These are phyloP conservation scores for Striga asiatica DNA, from an alignment of 257 asterid species.

Conservation along the genomic window DNA sequence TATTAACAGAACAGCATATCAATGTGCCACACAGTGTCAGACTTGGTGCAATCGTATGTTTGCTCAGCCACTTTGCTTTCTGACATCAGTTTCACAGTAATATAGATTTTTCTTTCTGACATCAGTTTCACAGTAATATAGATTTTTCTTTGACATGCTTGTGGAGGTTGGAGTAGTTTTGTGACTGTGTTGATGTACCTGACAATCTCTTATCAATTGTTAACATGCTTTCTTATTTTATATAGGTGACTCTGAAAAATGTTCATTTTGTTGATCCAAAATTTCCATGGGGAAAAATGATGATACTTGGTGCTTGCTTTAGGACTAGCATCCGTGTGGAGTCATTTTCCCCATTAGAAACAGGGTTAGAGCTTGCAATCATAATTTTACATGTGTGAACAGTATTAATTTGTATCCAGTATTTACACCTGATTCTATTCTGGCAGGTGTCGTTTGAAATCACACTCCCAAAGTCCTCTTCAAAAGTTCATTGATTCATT, in stretches of 20 bases:
- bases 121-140: too few species aligned
- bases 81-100: slow-evolving; percentile 9
- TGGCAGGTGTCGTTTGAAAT: slow-evolving; percentile 49
- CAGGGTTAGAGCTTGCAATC: slow-evolving; percentile 41
- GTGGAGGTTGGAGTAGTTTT: too few species aligned
- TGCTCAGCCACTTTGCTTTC: background rate
- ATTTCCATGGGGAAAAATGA: slow-evolving; percentile 63
- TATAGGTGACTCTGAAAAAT: slow-evolving; percentile 62
- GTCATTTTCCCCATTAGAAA: slow-evolving; percentile 72
- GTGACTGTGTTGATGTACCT: too few species aligned
- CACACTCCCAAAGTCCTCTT: slow-evolving; percentile 42
- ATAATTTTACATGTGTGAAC: background rate
- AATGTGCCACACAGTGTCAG: slow-evolving; percentile 68
- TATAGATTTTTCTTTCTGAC: too few species aligned
- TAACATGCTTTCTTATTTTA: too few species aligned
- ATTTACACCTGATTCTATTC: slow-evolving; percentile 11
- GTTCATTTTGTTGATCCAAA: slow-evolving; percentile 70
- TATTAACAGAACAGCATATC: slow-evolving; percentile 55
- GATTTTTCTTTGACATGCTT: too few species aligned
- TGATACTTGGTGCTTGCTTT: slow-evolving; percentile 76
- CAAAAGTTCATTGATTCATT: slow-evolving; percentile 57
- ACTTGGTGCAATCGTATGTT: slow-evolving; percentile 82
- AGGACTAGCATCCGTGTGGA: slow-evolving; percentile 57
- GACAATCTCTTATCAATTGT: too few species aligned
- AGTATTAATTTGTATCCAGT: background rate